Conservation (phyloP, 2,329 filamentous ascomycete genomes). For the Beauveria rudraprayagi region DNA sequence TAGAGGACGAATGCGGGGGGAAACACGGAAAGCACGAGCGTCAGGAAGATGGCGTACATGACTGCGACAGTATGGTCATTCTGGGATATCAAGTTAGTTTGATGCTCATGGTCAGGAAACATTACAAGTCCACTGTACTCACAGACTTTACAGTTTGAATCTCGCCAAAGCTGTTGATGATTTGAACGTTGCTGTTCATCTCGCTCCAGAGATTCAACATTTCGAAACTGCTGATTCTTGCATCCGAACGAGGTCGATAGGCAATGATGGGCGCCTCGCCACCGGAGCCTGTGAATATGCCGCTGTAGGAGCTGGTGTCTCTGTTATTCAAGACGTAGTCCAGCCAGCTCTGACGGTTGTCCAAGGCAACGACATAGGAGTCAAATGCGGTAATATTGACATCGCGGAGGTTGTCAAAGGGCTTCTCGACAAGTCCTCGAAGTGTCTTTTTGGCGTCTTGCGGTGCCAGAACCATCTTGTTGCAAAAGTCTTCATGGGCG, state of each 20-base stretch:
- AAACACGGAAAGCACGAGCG: constrained; percentile 61
- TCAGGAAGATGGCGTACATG: constrained; percentile 57
- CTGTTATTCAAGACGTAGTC: not conserved
- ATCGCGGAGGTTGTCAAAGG: not conserved
- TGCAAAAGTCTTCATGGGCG: not conserved
- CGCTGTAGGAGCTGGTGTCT: not conserved
- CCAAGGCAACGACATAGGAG: not conserved
- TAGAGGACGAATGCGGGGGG: constrained; percentile 66
- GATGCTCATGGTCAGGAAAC: not conserved
- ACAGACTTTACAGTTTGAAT: not conserved
- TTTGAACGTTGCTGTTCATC: not conserved
- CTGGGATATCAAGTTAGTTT: not conserved
- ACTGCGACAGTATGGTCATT: constrained; percentile 13
- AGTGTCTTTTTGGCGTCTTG: not conserved
- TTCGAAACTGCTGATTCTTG: not conserved
- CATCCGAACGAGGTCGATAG: not conserved
- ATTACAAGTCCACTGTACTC: not conserved
- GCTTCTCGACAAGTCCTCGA: not conserved
- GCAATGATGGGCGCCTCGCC: not conserved
- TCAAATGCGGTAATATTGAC: not conserved
- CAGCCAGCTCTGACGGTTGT: not conserved
- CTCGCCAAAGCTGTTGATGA: not conserved
- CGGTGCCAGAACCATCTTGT: not conserved
- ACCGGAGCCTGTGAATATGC: not conserved
- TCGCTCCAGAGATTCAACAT: constrained; percentile 2